These are phyloP conservation scores for Exophiala calicioides DNA, from an alignment of 2,329 filamentous ascomycete species.

Conservation along the genomic window DNA sequence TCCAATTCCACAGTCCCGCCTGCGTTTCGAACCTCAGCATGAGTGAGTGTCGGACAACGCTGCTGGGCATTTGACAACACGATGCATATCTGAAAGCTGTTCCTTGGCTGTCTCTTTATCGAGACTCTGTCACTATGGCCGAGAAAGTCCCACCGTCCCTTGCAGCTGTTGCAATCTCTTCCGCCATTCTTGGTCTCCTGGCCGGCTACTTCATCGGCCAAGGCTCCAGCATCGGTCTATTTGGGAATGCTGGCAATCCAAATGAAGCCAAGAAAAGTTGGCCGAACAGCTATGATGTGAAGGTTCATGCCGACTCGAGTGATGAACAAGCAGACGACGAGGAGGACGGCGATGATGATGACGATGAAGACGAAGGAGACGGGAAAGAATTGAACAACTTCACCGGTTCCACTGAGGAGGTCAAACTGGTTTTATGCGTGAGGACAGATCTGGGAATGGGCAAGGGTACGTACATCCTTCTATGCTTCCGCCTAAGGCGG, in stretches of 20 bases:
- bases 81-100: neutral
- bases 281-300: constrained; percentile 57
- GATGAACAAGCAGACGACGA: constrained; percentile 39
- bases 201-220: constrained; percentile 74
- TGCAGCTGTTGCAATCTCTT: constrained; percentile 28
- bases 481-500: neutral
- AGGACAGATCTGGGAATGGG: constrained; percentile 96
- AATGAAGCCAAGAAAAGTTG: constrained; percentile 45
- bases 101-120: neutral
- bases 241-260: constrained; percentile 42
- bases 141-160: constrained; percentile 31
- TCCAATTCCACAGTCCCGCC: neutral
- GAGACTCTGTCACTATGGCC: constrained; percentile 15
- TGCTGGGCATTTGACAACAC: constrained; percentile 1
- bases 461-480: constrained; percentile 65
- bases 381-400: constrained; percentile 50
- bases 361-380: constrained; percentile 67
- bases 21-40: no score
- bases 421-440: constrained; percentile 90
- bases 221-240: constrained; percentile 70
- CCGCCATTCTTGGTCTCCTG: constrained; percentile 59
- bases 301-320: constrained; percentile 46
- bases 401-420: constrained; percentile 69
- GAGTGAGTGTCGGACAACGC: no score
- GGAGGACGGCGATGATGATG: constrained; percentile 55